These are phyloP conservation scores for Globisporangium perplexum DNA, from an alignment of 352 stramenopile species.

Conservation along the genomic window DNA sequence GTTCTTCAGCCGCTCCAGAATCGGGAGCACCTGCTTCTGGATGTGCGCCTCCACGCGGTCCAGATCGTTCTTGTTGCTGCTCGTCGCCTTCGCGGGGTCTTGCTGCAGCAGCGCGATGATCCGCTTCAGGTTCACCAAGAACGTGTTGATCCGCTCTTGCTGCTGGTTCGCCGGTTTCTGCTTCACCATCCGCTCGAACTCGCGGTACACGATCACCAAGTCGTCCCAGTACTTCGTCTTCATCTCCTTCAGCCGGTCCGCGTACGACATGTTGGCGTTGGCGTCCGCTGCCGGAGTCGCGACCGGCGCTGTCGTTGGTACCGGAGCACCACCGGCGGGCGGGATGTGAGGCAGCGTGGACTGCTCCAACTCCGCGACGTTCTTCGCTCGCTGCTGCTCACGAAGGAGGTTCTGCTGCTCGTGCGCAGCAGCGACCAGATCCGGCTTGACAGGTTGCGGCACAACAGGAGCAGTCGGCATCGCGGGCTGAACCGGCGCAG, in stretches of 20 bases:
- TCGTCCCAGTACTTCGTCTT: constrained; percentile 83
- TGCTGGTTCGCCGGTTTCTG: constrained; percentile 75
- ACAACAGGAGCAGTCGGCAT: constrained; percentile 17
- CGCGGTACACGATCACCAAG: constrained; percentile 75
- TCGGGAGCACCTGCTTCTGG: constrained; percentile 78
- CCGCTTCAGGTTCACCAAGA: constrained; percentile 73
- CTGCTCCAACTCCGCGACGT: constrained; percentile 43
- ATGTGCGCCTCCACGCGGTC: constrained; percentile 81
- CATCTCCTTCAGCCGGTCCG: constrained; percentile 66
- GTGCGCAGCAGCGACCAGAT: constrained; percentile 50
- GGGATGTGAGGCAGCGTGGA: constrained; percentile 26
- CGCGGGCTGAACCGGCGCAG: constrained; percentile 10
- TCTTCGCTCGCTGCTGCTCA: constrained; percentile 56
- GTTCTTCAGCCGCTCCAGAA: constrained; percentile 68
- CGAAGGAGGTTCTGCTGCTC: constrained; percentile 61
- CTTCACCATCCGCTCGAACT: constrained; percentile 83
- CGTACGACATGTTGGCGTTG: constrained; percentile 41
- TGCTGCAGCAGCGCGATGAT: constrained; percentile 79
- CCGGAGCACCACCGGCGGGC: constrained; percentile 2
- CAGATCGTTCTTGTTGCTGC: constrained; percentile 71
- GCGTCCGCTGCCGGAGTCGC: constrained; percentile 2
- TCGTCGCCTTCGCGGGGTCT: constrained; percentile 70
- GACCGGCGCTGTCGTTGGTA: constrained; percentile 6
- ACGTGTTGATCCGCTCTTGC: constrained; percentile 77
- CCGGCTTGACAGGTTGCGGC: constrained; percentile 43